A percentile compares a stretch with the other conserved stretches of the same genome.
phyloP scores from a whole-genome alignment of 192 early-diverging fungal genomes.

The Coemansia sp. region DNA sequence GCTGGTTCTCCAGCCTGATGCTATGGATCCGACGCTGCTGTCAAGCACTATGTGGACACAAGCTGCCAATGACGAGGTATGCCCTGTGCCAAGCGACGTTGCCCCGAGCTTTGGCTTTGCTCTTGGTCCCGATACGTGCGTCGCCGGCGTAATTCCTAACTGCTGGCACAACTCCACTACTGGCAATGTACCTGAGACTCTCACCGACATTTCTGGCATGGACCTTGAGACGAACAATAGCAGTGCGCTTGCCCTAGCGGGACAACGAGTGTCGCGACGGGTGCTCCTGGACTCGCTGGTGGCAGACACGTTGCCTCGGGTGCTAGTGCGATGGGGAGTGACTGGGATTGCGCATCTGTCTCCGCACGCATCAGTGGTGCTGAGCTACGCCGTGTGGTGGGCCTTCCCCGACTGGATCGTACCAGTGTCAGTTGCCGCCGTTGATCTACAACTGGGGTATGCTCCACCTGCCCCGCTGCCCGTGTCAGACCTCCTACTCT shows the following conservation, averaged over 20 bases:
- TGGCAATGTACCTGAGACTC: background rate
- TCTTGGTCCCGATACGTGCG: background rate
- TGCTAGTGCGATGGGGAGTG: constrained; percentile 26
- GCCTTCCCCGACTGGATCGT: constrained; percentile 43
- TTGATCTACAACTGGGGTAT: constrained; percentile 45
- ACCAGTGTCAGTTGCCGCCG: constrained; percentile 29
- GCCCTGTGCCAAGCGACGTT: background rate
- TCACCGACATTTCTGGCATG: background rate
- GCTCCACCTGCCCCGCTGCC: constrained; percentile 3
- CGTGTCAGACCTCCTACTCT: background rate
- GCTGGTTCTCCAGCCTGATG: constrained; percentile 19
- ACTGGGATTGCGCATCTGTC: constrained; percentile 15
- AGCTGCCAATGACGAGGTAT: background rate
- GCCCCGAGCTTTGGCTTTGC: background rate
- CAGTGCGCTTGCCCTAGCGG: background rate
- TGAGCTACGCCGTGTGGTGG: constrained; percentile 41
- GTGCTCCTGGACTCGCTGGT: constrained; percentile 27
- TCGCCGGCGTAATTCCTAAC: background rate
- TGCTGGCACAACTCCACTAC: constrained; percentile 5
- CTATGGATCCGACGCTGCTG: background rate
- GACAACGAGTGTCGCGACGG: constrained; percentile 31
- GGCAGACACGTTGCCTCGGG: constrained; percentile 28
- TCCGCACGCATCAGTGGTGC: constrained; percentile 18
- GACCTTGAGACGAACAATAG: background rate
- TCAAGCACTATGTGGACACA: background rate